Evolutionary conservation across 108 stramenopile genomes (phyloP).

Genomic region (Schizochytrium sp.): DNA sequence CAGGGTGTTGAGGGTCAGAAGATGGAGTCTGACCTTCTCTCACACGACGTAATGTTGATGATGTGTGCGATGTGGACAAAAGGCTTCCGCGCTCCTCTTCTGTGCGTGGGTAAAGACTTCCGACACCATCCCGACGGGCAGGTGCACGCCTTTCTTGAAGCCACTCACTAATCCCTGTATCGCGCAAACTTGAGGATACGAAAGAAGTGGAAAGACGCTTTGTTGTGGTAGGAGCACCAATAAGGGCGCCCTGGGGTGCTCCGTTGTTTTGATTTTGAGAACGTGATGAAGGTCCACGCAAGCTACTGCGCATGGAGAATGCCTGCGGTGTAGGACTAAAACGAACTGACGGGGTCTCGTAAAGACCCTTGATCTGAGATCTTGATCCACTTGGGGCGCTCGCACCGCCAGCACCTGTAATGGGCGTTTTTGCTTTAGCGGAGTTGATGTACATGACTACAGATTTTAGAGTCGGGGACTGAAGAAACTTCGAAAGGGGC

Average conservation of each 20-base stretch:
- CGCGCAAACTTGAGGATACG: conserved; percentile 39
- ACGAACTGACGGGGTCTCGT: too few species aligned
- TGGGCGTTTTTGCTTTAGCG: neutral
- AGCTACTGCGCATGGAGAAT: too few species aligned
- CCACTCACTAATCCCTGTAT: conserved; percentile 15
- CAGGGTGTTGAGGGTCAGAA: neutral
- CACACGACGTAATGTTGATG: conserved; percentile 1
- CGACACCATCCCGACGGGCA: neutral
- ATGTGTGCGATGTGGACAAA: neutral
- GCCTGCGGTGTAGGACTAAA: too few species aligned
- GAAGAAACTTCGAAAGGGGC: conserved; percentile 25
- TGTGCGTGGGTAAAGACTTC: neutral
- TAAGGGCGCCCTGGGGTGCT: neutral
- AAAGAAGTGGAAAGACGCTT: neutral
- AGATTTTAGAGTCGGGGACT: neutral
- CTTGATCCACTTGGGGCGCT: neutral
- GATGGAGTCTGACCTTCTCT: neutral
- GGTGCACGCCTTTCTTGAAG: conserved; percentile 4
- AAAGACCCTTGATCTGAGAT: neutral
- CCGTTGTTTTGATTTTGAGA: too few species aligned
- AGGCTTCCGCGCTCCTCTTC: neutral
- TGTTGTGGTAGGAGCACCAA: neutral
- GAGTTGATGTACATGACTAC: neutral
- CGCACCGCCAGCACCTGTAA: neutral
- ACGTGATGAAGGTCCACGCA: too few species aligned